Percentiles rank a stretch among this genome's conserved stretches.
These are phyloP conservation scores for Tricholoma hemisulphureum DNA, from an alignment of 768 basidiomycete genomes.

Conservation along the genomic window DNA sequence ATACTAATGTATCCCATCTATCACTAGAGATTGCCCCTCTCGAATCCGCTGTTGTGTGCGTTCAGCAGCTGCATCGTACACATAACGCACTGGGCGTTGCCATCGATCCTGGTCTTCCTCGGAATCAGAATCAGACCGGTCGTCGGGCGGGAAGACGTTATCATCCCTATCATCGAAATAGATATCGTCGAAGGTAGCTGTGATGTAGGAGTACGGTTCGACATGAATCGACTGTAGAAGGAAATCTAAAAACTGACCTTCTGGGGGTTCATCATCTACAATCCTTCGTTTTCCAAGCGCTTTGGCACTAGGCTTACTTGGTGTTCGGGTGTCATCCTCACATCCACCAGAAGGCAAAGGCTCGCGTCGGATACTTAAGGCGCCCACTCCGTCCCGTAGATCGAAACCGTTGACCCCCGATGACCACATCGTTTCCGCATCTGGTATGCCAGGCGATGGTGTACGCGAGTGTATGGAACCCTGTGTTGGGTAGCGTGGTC, in stretches of 20 bases:
- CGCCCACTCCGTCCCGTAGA: slow-evolving; percentile 17
- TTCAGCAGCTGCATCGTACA: slow-evolving; percentile 93
- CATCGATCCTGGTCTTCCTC: slow-evolving; percentile 24
- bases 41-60: slow-evolving; percentile 60
- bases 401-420: slow-evolving; percentile 15
- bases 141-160: slow-evolving; percentile 29
- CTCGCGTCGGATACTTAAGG: slow-evolving; percentile 15
- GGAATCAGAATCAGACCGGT: slow-evolving; percentile 48
- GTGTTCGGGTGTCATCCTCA: slow-evolving; percentile 35
- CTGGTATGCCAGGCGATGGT: slow-evolving; percentile 61
- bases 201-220: slow-evolving; percentile 41
- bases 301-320: slow-evolving; percentile 76
- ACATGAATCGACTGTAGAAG: neutral
- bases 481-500: slow-evolving; percentile 64
- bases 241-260: slow-evolving; percentile 37
- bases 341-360: slow-evolving; percentile 12
- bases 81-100: slow-evolving; percentile 60
- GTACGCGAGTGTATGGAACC: slow-evolving; percentile 53
- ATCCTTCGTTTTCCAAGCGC: slow-evolving; percentile 83
- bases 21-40: slow-evolving; percentile 37
- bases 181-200: slow-evolving; percentile 41
- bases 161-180: slow-evolving; percentile 44
- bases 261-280: slow-evolving; percentile 47
- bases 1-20: slow-evolving; percentile 48
- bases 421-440: slow-evolving; percentile 12